Percentiles rank a stretch among this genome's conserved stretches.
Evolutionary conservation across 768 basidiomycete species (phyloP).

Genomic region (Exidia glandulosa): DNA sequence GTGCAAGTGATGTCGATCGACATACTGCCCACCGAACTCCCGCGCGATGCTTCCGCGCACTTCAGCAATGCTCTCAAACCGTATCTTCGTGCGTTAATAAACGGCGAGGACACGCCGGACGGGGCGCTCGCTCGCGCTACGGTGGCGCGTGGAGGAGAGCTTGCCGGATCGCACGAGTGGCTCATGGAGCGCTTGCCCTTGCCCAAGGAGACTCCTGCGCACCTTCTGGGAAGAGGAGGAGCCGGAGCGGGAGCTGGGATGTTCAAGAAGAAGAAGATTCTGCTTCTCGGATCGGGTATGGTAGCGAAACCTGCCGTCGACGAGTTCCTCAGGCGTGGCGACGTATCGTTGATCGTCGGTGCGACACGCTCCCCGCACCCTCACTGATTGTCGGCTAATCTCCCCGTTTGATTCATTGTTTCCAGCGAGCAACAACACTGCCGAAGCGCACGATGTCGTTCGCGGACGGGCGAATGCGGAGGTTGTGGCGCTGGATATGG

Average conservation of each 20-base stretch:
- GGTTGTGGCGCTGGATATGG: slow-evolving; percentile 50
- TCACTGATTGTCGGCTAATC: not conserved
- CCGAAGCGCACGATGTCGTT: slow-evolving; percentile 39
- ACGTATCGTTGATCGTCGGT: slow-evolving; percentile 73
- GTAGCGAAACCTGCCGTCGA: slow-evolving; percentile 84
- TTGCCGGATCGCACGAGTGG: slow-evolving; percentile 47
- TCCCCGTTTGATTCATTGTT: not conserved
- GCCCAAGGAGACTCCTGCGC: slow-evolving; percentile 5
- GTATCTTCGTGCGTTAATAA: slow-evolving; percentile 52
- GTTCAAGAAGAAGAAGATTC: slow-evolving; percentile 32
- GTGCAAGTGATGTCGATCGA: slow-evolving; percentile 78
- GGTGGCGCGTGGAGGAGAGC: slow-evolving; percentile 47
- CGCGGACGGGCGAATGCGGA: slow-evolving; percentile 38
- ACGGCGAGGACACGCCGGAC: slow-evolving; percentile 14
- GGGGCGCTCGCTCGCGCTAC: slow-evolving; percentile 58
- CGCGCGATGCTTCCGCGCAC: slow-evolving; percentile 66
- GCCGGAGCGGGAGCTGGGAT: not conserved
- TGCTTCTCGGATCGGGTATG: slow-evolving; percentile 91
- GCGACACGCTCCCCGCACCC: too few species aligned
- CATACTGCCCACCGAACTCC: slow-evolving; percentile 78
- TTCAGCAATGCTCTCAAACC: slow-evolving; percentile 60
- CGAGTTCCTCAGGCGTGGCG: slow-evolving; percentile 48
- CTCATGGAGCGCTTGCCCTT: slow-evolving; percentile 24
- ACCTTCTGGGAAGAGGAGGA: not conserved
- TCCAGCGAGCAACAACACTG: slow-evolving; percentile 60